A percentile compares a stretch with the other conserved stretches of the same genome.
phyloP scores from a whole-genome alignment of 1,139 yeast genomes.

The Suhomyces choctaworum region DNA sequence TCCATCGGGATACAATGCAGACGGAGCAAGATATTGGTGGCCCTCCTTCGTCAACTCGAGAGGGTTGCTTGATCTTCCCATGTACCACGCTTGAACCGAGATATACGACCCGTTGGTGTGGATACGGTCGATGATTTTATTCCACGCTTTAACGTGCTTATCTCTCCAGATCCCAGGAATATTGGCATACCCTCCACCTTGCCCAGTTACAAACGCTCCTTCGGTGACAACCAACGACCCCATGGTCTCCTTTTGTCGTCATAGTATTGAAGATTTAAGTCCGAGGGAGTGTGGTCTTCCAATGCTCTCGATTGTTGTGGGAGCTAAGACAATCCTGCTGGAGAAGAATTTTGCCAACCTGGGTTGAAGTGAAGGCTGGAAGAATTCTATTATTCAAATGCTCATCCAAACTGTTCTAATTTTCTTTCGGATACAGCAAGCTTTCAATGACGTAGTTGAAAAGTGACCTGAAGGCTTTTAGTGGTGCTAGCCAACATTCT shows the following conservation, averaged over 20 bases:
- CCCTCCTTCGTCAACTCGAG: constrained; percentile 5
- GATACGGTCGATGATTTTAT: constrained; percentile 14
- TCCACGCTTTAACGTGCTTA: constrained; percentile 13
- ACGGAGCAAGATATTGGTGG: constrained; percentile 10
- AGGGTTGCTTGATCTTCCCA: constrained; percentile 14
- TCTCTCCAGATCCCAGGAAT: constrained; percentile 15
- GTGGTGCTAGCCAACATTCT: no score
- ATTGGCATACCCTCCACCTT: constrained; percentile 10
- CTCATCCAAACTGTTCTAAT: no score
- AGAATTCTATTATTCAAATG: no score
- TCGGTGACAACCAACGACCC: constrained; percentile 55
- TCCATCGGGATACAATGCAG: constrained; percentile 10
- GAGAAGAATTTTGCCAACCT: constrained; percentile 40
- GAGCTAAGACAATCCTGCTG: constrained; percentile 52
- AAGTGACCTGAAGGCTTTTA: no score
- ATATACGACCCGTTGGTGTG: constrained; percentile 15
- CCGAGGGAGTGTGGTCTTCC: constrained; percentile 43
- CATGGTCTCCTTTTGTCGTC: constrained; percentile 50
- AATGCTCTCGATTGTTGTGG: constrained; percentile 53
- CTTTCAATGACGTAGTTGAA: no score
- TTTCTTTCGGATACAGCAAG: no score
- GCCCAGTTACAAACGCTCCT: constrained; percentile 28
- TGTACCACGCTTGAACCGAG: constrained; percentile 15
- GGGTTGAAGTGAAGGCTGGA: constrained; percentile 49
- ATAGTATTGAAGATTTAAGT: constrained; percentile 51